phyloP scores from a whole-genome alignment of 768 basidiomycete species.

The Tylopilus subfusipes region DNA sequence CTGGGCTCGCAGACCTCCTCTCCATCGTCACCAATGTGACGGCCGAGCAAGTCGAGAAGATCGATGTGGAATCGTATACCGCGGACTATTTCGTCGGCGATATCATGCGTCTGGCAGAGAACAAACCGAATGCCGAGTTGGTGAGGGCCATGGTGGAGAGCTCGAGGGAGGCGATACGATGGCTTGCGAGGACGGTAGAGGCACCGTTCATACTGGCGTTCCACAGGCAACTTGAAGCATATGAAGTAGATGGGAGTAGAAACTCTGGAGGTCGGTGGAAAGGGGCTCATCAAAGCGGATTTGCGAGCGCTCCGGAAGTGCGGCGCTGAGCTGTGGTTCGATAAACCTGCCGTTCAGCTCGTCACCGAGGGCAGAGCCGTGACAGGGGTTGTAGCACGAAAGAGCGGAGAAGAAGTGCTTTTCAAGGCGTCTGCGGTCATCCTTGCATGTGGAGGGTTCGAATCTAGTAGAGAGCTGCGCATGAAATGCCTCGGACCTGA shows the following conservation, averaged over 20 bases:
- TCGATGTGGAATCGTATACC: constrained; percentile 61
- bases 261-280: constrained; percentile 68
- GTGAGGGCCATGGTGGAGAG: constrained; percentile 51
- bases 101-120: constrained; percentile 56
- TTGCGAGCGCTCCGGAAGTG: constrained; percentile 44
- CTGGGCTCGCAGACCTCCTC: constrained; percentile 56
- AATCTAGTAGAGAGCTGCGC: constrained; percentile 52
- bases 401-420: constrained; percentile 33
- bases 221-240: constrained; percentile 67
- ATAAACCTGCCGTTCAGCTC: constrained; percentile 43
- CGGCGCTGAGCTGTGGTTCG: constrained; percentile 57
- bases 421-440: constrained; percentile 47
- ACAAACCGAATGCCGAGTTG: constrained; percentile 46
- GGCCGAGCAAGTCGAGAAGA: constrained; percentile 39
- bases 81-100: constrained; percentile 51
- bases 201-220: constrained; percentile 59
- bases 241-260: constrained; percentile 59
- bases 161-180: constrained; percentile 54
- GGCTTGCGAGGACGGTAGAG: constrained; percentile 50
- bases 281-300: constrained; percentile 61
- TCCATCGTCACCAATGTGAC: constrained; percentile 49
- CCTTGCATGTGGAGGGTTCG: constrained; percentile 66
- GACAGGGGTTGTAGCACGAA: constrained; percentile 44
- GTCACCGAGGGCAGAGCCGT: constrained; percentile 36
- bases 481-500: constrained; percentile 51